phyloP scores from a whole-genome alignment of 495 filamentous ascomycete species.

The Chaetomium fimeti region DNA sequence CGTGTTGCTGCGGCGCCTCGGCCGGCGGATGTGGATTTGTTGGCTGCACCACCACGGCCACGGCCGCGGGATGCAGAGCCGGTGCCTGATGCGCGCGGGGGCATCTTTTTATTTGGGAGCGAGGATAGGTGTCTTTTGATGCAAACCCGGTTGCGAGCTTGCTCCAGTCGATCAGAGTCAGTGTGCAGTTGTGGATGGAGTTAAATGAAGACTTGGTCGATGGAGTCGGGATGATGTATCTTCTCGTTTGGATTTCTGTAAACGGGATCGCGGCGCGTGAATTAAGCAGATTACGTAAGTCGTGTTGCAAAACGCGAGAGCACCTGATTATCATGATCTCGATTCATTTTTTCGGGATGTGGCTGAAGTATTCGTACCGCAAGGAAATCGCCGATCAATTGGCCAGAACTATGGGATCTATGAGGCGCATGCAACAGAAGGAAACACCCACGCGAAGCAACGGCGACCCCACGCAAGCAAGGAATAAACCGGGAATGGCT shows the following conservation, averaged over 20 bases:
- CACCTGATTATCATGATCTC: too few relatives aligned
- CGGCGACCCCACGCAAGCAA: slow-evolving; percentile 41
- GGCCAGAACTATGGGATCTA: slow-evolving; percentile 42
- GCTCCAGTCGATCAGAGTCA: neutral
- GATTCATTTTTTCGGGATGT: neutral
- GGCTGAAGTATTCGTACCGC: neutral
- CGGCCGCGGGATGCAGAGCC: slow-evolving; percentile 10
- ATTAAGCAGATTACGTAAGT: neutral
- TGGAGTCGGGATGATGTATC: neutral
- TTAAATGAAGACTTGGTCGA: neutral
- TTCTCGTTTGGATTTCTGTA: too few relatives aligned
- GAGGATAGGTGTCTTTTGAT: neutral
- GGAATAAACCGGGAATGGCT: slow-evolving; percentile 58
- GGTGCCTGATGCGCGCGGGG: slow-evolving; percentile 20
- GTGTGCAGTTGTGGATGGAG: neutral
- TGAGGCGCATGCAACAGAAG: slow-evolving; percentile 45
- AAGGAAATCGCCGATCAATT: slow-evolving; percentile 34
- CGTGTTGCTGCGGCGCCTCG: neutral
- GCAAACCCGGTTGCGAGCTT: neutral
- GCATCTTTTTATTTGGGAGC: slow-evolving; percentile 13
- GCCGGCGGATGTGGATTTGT: neutral
- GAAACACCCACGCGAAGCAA: slow-evolving; percentile 37
- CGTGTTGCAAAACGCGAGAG: neutral
- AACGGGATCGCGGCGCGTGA: neutral
- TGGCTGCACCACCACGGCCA: neutral